Evolutionary conservation across 257 asterid species (phyloP), one percentile per base, ranked within the genome.

Genomic region (Plectranthus barbatus): DNA sequence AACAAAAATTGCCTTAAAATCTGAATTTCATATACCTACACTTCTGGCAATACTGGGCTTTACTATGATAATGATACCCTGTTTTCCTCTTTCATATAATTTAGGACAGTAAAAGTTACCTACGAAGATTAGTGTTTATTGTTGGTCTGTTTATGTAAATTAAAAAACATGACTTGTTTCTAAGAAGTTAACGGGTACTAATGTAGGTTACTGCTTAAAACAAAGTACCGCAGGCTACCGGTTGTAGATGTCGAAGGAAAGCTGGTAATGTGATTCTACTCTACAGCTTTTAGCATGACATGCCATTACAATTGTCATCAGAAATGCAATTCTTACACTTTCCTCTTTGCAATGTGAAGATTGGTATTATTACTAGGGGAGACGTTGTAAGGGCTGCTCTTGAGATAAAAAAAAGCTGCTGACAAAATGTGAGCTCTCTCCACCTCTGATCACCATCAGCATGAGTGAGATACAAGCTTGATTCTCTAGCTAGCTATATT

Each of bases 301-400:
- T 19, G 20, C 37, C 26, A 2, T n/a, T 42, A 15, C 58, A 45
- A 44, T 7, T 57, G 34, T 48, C 20, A 63, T 49, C 63, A 12
- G 41, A 44, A n/a, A 54, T 69, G 23, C 48, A 31, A 37, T 56
- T 68, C 65, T 73, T 19, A 67, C 26, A 19, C 1, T 36, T 31
- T 31, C 9, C 0, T 51, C 26, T 67, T 60, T 64, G 4, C 59
- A 46, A 37, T 64, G 11, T 67, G 61, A 64, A 91, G 98, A 84
- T 86, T 60, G 98, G 98, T 49, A 83, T 91, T 37, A 76, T 91
- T 56, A 88, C 98, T 12, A 79, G 97, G 77, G 98, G 98, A 10
- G 88, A 91, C 52, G 89, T 91, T 29, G 90, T 91, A 26, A 83
- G 91, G 72, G 98, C 90, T 20, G 98, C 98, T 54, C 96, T 91